A percentile compares a stretch with the other conserved stretches of the same genome.
These are phyloP conservation scores for Fusarium vanettenii DNA, from an alignment of 2,329 filamentous ascomycete species.

Conservation along the genomic window DNA sequence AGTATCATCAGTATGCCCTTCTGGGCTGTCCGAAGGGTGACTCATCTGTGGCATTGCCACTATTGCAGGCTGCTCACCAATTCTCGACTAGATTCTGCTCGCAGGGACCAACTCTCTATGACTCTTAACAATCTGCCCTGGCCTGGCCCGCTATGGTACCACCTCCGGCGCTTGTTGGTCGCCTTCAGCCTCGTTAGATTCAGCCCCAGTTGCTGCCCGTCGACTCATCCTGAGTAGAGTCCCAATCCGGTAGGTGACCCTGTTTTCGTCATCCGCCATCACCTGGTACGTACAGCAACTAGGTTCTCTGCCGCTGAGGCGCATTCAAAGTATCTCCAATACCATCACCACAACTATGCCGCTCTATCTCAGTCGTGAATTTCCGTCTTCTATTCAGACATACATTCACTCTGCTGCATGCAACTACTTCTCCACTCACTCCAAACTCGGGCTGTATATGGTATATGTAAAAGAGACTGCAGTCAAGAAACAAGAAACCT, in stretches of 20 bases:
- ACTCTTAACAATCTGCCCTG: background rate
- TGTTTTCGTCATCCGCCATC: background rate
- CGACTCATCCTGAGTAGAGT: conserved; percentile 37
- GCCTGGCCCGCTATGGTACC: conserved; percentile 1
- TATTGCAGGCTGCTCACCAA: background rate
- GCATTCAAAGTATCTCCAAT: background rate
- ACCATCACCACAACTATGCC: background rate
- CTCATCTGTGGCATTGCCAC: background rate
- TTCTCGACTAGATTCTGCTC: background rate
- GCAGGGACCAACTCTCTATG: background rate
- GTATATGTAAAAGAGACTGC: conserved; percentile 19
- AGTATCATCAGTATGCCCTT: background rate
- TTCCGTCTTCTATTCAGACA: background rate
- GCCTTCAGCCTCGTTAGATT: background rate
- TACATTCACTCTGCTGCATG: background rate
- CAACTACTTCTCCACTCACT: background rate
- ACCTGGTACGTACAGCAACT: background rate
- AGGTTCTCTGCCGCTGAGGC: background rate
- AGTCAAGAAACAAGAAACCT: conserved; percentile 7
- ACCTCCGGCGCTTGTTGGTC: background rate
- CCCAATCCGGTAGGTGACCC: conserved; percentile 29
- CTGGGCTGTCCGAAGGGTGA: background rate
- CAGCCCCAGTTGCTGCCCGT: conserved; percentile 16
- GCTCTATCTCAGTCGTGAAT: background rate
- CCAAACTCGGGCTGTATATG: conserved; percentile 14